These are phyloP conservation scores for Zygosaccharomyces sapae DNA, from an alignment of 1,139 yeast species.

Conservation along the genomic window DNA sequence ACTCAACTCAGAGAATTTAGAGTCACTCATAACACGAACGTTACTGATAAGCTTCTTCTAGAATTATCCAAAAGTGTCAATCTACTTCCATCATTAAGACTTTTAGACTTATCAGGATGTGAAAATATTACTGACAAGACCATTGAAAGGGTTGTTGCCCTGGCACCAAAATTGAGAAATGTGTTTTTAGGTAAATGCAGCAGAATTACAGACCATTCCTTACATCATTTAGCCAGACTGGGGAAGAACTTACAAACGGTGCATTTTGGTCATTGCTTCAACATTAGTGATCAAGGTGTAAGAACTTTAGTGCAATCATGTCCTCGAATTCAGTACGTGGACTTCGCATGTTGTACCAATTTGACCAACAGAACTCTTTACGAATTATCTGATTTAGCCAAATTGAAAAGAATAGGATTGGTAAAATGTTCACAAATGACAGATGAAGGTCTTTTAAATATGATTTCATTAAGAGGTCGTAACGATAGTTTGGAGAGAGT, in stretches of 20 bases:
- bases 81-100: constrained; percentile 54
- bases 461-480: constrained; percentile 71
- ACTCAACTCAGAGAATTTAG: constrained; percentile 78
- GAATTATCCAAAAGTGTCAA: constrained; percentile 32
- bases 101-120: constrained; percentile 84
- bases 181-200: constrained; percentile 87
- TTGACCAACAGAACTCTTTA: constrained; percentile 79
- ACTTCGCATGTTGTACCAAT: constrained; percentile 90
- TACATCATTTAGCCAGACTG: constrained; percentile 64
- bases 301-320: constrained; percentile 70
- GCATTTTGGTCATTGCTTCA: constrained; percentile 90
- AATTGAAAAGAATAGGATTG: constrained; percentile 83
- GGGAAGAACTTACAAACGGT: constrained; percentile 84
- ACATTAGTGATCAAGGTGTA: constrained; percentile 87
- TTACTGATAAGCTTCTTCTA: constrained; percentile 49
- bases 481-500: constrained; percentile 82
- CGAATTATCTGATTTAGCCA: constrained; percentile 73
- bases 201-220: constrained; percentile 78
- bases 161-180: constrained; percentile 84
- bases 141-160: constrained; percentile 63
- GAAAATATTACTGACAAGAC: constrained; percentile 74
- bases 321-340: constrained; percentile 85
- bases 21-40: constrained; percentile 65
- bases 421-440: constrained; percentile 89
- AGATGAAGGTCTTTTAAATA: constrained; percentile 76